Evolutionary conservation across 169 alveolate genomes (phyloP).

Genomic region (Plasmodium sp.): DNA sequence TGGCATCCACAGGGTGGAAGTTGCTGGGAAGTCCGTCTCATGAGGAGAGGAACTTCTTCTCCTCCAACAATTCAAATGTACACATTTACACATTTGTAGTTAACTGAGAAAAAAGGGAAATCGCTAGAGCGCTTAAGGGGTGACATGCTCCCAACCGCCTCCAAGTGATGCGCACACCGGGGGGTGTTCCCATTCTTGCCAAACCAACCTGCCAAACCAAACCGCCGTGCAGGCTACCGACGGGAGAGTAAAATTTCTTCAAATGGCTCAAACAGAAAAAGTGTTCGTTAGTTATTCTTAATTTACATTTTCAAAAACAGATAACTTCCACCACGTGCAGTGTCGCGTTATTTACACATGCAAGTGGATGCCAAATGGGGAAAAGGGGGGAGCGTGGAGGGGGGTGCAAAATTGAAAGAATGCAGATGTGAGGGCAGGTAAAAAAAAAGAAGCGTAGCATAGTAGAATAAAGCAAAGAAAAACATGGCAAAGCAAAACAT

Average conservation of each 20-base stretch:
- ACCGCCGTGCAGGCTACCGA: not conserved
- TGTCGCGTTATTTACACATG: not conserved
- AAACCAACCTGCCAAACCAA: not conserved
- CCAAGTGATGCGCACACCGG: not conserved
- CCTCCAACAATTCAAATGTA: not conserved
- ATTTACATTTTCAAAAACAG: not conserved
- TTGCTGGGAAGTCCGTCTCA: not conserved
- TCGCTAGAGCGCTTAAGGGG: not conserved
- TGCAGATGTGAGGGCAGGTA: not conserved
- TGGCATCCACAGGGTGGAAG: not conserved
- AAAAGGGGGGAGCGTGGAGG: not conserved
- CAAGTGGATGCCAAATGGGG: not conserved
- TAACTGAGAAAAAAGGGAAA: not conserved
- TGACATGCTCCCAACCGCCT: not conserved
- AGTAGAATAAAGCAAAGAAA: not conserved
- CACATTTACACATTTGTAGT: not conserved
- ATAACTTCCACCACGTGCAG: not conserved
- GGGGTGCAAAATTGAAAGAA: not conserved
- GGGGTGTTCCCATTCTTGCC: not conserved
- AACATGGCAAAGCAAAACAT: not conserved
- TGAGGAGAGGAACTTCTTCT: not conserved
- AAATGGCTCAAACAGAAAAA: not conserved
- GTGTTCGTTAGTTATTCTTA: not conserved
- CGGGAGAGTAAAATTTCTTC: not conserved
- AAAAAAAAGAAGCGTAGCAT: not conserved